Percentiles rank a stretch among this genome's conserved stretches.
Evolutionary conservation across 1,284 basidiomycete genomes (phyloP).

Genomic region (Trichosporon sp.): DNA sequence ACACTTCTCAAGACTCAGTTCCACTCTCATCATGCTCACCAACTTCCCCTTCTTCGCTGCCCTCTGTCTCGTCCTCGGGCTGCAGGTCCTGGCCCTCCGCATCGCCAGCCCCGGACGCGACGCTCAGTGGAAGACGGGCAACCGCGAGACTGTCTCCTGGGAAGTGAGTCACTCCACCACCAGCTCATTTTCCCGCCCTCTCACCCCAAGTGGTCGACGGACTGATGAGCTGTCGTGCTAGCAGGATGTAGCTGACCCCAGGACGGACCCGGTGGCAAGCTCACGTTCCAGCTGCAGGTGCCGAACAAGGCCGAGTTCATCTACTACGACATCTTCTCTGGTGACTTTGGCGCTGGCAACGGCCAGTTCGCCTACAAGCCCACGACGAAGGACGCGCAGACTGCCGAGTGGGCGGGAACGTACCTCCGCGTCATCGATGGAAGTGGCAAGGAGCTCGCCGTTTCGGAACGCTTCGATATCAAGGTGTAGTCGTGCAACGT

Average conservation of each 20-base stretch:
- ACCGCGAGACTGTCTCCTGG: not conserved
- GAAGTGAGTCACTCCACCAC: not conserved
- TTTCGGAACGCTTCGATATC: not conserved
- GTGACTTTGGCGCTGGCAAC: not conserved
- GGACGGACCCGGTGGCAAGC: conserved; percentile 6
- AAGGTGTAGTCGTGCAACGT: not conserved
- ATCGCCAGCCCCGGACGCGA: not conserved
- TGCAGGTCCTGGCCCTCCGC: not conserved
- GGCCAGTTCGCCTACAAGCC: not conserved
- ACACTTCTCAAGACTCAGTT: not conserved
- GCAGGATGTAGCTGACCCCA: not conserved
- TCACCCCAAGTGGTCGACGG: too few relatives aligned
- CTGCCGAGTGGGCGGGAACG: not conserved
- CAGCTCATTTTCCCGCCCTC: not conserved
- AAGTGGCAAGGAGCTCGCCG: not conserved
- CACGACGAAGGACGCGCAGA: not conserved
- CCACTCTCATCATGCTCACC: not conserved
- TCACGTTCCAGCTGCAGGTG: conserved; percentile 15
- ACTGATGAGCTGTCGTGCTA: too few relatives aligned
- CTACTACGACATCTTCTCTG: not conserved
- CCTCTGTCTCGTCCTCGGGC: not conserved
- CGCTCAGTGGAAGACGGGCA: not conserved
- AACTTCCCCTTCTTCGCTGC: not conserved
- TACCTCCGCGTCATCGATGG: not conserved
- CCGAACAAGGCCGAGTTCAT: not conserved